Conservation (phyloP, 805 yeast genomes). For the Wickerhamomyces bovis region DNA sequence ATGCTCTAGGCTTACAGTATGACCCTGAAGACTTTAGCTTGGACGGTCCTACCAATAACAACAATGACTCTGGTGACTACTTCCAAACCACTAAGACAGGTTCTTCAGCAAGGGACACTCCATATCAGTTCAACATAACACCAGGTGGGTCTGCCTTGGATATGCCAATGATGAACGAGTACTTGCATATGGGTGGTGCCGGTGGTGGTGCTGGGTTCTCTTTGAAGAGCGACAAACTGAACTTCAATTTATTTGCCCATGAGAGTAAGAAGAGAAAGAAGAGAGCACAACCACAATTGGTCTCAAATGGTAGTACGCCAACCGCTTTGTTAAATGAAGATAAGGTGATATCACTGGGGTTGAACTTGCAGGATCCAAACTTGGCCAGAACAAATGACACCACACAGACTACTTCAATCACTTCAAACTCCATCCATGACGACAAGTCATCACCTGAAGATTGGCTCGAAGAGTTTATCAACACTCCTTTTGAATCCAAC, state of each 20-base stretch:
- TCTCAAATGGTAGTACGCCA: not conserved
- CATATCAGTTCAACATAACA: conserved; percentile 19
- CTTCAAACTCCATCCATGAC: conserved; percentile 17
- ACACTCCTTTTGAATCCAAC: conserved; percentile 56
- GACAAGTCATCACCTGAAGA: conserved; percentile 34
- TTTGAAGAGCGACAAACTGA: conserved; percentile 8
- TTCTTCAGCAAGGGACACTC: conserved; percentile 9
- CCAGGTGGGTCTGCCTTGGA: conserved; percentile 24
- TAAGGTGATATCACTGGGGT: conserved; percentile 3
- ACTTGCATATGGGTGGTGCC: conserved; percentile 32
- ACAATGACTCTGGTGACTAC: conserved; percentile 5
- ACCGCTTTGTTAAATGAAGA: conserved; percentile 1
- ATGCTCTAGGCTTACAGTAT: conserved; percentile 30
- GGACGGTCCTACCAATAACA: conserved; percentile 15
- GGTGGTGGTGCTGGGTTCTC: conserved; percentile 38
- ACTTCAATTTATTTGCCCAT: conserved; percentile 17
- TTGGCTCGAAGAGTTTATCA: conserved; percentile 68
- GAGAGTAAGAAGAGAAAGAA: conserved; percentile 1
- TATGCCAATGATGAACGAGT: conserved; percentile 33
- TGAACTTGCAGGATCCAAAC: not conserved
- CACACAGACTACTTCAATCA: not conserved
- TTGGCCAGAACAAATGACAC: not conserved
- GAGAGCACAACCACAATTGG: not conserved
- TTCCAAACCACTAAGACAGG: conserved; percentile 1
- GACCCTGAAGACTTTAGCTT: conserved; percentile 17